phyloP scores from a whole-genome alignment of 1,139 yeast species.

The Kazachstania sp. region DNA sequence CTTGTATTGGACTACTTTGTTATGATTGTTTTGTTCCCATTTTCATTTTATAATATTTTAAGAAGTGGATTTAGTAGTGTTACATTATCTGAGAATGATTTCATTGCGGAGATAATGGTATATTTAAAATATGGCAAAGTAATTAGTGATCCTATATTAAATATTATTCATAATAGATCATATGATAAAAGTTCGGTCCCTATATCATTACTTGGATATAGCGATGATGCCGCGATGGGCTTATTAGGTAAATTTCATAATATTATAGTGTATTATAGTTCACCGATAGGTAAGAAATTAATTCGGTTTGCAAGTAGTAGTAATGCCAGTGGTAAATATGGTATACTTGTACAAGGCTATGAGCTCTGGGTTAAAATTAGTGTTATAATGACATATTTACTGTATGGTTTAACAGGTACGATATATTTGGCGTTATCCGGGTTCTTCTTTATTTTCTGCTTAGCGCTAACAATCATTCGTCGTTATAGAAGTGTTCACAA shows the following conservation, averaged over 20 bases:
- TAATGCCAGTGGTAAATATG: not conserved
- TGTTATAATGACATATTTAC: constrained; percentile 16
- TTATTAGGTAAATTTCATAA: constrained; percentile 28
- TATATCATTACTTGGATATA: constrained; percentile 8
- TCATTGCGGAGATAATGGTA: constrained; percentile 17
- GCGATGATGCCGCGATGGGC: constrained; percentile 13
- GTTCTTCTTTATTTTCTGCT: constrained; percentile 25
- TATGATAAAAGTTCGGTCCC: too few relatives aligned
- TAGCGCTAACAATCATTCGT: constrained; percentile 21
- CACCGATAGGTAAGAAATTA: constrained; percentile 10
- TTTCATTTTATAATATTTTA: constrained; percentile 25
- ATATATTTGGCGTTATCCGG: constrained; percentile 22
- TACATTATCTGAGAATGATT: constrained; percentile 26
- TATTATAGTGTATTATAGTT: constrained; percentile 20
- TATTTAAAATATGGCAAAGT: constrained; percentile 17
- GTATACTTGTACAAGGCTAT: constrained; percentile 1
- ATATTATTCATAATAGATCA: not conserved
- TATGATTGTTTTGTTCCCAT: constrained; percentile 25
- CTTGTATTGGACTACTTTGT: constrained; percentile 25
- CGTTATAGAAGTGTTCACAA: constrained; percentile 22
- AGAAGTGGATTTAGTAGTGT: constrained; percentile 23
- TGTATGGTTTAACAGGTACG: constrained; percentile 27
- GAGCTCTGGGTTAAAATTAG: constrained; percentile 11
- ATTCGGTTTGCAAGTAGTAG: not conserved
- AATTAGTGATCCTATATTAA: constrained; percentile 10